Percentiles rank a stretch among this genome's conserved stretches.
These are phyloP conservation scores for Ensete glaucum DNA, from an alignment of 176 grass and related monocot genomes.

Conservation along the genomic window DNA sequence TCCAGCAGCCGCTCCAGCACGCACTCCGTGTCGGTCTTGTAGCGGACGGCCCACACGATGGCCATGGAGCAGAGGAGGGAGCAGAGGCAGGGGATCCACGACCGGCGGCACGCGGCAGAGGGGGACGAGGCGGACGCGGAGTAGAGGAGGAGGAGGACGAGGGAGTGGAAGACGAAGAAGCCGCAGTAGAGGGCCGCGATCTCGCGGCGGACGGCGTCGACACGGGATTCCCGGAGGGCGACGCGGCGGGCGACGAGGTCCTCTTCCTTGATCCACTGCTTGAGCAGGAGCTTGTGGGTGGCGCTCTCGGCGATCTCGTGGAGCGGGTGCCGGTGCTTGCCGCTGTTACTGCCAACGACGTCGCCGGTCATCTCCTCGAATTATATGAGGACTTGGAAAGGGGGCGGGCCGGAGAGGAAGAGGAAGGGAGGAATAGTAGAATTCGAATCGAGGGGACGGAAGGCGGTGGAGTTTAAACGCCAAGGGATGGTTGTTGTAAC, in stretches of 20 bases:
- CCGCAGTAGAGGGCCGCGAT: conserved; percentile 71
- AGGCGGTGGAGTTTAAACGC: background rate
- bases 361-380: background rate
- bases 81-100: conserved; percentile 74
- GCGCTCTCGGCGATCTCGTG: conserved; percentile 59
- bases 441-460: no score
- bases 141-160: conserved; percentile 64
- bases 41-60: conserved; percentile 80
- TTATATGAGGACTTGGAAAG: background rate
- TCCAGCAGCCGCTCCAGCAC: conserved; percentile 53
- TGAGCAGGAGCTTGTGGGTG: conserved; percentile 84
- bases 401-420: background rate
- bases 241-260: conserved; percentile 62
- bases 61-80: conserved; percentile 62
- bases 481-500: background rate
- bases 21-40: conserved; percentile 78
- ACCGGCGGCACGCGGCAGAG: conserved; percentile 27
- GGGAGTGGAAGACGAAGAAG: conserved; percentile 77
- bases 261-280: conserved; percentile 90
- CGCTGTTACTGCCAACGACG: background rate
- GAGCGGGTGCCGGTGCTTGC: conserved; percentile 42
- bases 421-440: no score
- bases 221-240: conserved; percentile 65
- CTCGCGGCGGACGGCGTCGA: conserved; percentile 61
- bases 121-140: background rate